These are phyloP conservation scores for Limnomonas spitsbergensis DNA, from an alignment of 139 green algal genomes.

Conservation along the genomic window DNA sequence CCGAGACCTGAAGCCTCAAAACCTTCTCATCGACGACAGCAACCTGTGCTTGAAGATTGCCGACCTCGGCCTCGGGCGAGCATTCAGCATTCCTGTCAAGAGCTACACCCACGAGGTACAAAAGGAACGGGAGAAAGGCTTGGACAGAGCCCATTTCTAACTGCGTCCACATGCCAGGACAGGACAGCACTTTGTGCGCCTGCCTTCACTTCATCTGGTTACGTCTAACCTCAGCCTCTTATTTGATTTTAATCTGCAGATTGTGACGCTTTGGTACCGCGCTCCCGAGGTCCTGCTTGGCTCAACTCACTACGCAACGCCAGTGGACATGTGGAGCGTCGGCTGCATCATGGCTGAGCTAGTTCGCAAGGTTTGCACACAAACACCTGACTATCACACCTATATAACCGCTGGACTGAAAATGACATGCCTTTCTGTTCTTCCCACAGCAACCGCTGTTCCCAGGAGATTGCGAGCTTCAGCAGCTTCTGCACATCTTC, in stretches of 20 bases:
- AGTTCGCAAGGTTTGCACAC: conserved; percentile 45
- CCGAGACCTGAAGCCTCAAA: conserved; percentile 62
- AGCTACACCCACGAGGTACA: conserved; percentile 97
- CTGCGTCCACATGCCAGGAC: too few relatives aligned
- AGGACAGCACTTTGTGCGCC: too few relatives aligned
- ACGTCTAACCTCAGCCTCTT: background rate
- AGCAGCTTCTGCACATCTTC: conserved; percentile 92
- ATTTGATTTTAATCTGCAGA: conserved; percentile 34
- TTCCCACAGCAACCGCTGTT: conserved; percentile 73
- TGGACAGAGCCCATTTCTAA: too few relatives aligned
- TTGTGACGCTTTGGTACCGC: conserved; percentile 98
- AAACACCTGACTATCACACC: background rate
- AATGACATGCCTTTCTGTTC: background rate
- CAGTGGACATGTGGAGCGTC: conserved; percentile 97
- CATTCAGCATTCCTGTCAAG: conserved; percentile 97
- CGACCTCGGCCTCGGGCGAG: conserved; percentile 91
- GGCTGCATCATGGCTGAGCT: conserved; percentile 98
- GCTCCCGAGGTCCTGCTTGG: conserved; percentile 97
- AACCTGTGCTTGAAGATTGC: conserved; percentile 88
- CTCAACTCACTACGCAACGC: conserved; percentile 88
- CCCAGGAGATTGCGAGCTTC: conserved; percentile 83
- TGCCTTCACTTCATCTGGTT: too few relatives aligned
- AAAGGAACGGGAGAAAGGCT: too few relatives aligned
- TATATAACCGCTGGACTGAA: background rate
- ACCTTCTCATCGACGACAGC: conserved; percentile 85